phyloP scores from a whole-genome alignment of 129 eudicot genomes.

The Pseudognaphalium luteoalbum region DNA sequence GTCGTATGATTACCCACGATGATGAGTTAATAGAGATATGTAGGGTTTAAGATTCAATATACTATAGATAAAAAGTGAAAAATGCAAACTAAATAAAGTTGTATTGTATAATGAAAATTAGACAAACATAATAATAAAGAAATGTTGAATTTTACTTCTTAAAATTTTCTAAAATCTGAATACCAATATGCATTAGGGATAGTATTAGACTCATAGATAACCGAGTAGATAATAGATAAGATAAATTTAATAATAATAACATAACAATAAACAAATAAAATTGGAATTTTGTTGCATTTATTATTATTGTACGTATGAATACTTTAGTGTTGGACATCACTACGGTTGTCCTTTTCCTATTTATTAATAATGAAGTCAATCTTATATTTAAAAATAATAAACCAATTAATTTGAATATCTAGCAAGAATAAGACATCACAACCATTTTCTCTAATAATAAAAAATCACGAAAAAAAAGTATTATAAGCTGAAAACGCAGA shows the following conservation, averaged over 20 bases:
- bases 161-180: too few relatives aligned
- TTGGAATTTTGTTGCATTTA: conserved; percentile 1
- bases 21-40: too few relatives aligned
- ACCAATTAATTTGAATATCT: not conserved
- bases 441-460: conserved; percentile 13
- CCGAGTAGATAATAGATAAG: too few relatives aligned
- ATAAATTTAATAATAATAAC: not conserved
- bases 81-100: too few relatives aligned
- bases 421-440: conserved; percentile 31
- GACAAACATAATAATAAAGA: too few relatives aligned
- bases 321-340: conserved; percentile 13
- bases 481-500: not conserved
- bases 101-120: too few relatives aligned
- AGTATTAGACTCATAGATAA: too few relatives aligned
- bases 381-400: not conserved
- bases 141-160: too few relatives aligned
- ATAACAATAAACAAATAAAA: not conserved
- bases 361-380: conserved; percentile 8
- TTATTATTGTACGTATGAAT: not conserved
- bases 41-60: too few relatives aligned
- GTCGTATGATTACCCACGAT: too few relatives aligned
- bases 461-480: not conserved
- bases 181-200: too few relatives aligned
- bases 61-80: too few relatives aligned
- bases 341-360: conserved; percentile 28